Base-by-base conservation (phyloP, 768 basidiomycete species). In the Calocybe gangraenosa region DNA sequence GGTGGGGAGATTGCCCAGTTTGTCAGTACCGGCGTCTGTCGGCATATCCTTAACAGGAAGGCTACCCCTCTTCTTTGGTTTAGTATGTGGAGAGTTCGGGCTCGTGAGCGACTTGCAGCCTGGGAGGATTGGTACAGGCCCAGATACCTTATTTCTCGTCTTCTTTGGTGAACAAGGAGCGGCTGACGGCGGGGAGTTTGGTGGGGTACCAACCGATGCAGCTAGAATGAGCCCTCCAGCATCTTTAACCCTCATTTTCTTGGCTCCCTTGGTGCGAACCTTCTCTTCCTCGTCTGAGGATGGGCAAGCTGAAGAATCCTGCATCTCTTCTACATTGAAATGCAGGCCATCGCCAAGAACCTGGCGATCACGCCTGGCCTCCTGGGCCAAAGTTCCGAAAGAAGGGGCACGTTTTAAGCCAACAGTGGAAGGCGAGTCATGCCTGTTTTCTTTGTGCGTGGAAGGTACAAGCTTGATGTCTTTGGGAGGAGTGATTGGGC, bases 231-330 rank as follows among this genome's bases (percentile, higher is more conserved):
- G 37, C 11, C 49, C 53, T 1, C 46, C 39, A 9, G 42, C 47
- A 7, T 58, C 56, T 57, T 62, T 65, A 18, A 61, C 66, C 43
- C 78, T 72, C 39, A 72, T 65, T 64, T 82, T 87, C 75, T 88
- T 89, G 18, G 71, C 81, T 28, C 69, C 71, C 50, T 69, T 70
- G 32, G 69, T 73, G 30, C 84, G 75, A 18, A 72, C 55, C 60
- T 80, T 82, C 65, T 89, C 85, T 57, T 88, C 87, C 51, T 88
- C 87, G 55, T 89, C 87, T 15, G 82, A 84, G 10, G 86, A 85
- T 18, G 78, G 66, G 58, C 66, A 71, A 36, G 71, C 68, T 17
- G 62, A 61, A 14, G 62, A 56, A 22, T 62, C 55, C 44, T 66
- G 50, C 56, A 64, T 58, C 57, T 72, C 60, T 36, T 51, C 60